Percentiles rank a stretch among this genome's conserved stretches.
phyloP scores from a whole-genome alignment of 306 rosid genomes.

The Mimosa bimucronata region DNA sequence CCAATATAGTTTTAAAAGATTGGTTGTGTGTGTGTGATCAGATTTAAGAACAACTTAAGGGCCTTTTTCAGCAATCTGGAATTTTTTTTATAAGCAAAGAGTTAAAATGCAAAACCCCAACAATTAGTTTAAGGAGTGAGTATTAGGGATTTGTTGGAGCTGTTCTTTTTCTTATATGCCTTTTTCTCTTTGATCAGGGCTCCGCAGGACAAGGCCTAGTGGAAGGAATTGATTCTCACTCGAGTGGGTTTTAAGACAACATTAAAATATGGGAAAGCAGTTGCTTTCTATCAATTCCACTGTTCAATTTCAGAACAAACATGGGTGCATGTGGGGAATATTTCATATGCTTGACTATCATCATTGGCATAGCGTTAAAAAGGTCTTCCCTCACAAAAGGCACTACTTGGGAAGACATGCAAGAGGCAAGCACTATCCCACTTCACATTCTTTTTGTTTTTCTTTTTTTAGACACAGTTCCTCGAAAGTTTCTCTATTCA shows the following conservation, averaged over 20 bases:
- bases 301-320: conserved; percentile 45
- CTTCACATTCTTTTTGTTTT: conserved; percentile 26
- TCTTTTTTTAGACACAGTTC: background rate
- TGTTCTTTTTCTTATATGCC: conserved; percentile 3
- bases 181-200: conserved; percentile 18
- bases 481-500: background rate
- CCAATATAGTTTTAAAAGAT: background rate
- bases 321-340: conserved; percentile 78
- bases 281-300: conserved; percentile 50
- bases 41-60: background rate
- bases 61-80: background rate
- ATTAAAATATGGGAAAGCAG: conserved; percentile 61
- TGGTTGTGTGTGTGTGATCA: background rate
- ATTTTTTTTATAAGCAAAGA: background rate
- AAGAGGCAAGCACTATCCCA: conserved; percentile 34
- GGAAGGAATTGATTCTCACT: conserved; percentile 40
- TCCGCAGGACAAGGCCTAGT: conserved; percentile 45
- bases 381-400: conserved; percentile 49
- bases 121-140: background rate
- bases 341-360: conserved; percentile 66
- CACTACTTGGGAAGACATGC: conserved; percentile 43
- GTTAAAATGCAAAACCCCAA: background rate
- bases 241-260: conserved; percentile 32
- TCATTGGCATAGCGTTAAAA: conserved; percentile 56
- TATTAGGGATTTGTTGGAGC: background rate